phyloP scores from a whole-genome alignment of 75 land plant genomes.

The Picea sitchensis region DNA sequence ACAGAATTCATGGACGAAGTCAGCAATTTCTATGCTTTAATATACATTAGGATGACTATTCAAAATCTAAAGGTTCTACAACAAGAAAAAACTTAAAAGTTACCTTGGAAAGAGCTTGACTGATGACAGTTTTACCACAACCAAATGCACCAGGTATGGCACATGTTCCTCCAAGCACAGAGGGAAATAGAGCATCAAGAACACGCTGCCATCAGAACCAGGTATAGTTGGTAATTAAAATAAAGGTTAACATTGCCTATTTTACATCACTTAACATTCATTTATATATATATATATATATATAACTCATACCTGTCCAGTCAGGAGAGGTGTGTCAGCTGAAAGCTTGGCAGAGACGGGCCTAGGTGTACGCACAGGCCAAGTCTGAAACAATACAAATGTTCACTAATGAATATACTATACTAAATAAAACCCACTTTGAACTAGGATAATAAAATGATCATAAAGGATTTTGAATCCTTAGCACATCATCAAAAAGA shows the following conservation, averaged over 20 bases:
- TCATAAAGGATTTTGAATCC: background rate
- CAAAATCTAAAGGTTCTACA: background rate
- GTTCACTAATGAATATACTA: background rate
- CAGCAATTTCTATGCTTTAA: background rate
- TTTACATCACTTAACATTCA: background rate
- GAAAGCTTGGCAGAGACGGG: constrained; percentile 96
- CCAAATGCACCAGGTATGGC: constrained; percentile 99
- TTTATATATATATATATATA: no score
- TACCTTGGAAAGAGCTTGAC: constrained; percentile 99
- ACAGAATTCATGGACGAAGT: constrained; percentile 5
- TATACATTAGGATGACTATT: background rate
- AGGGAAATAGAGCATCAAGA: constrained; percentile 99
- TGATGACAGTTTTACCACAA: constrained; percentile 99
- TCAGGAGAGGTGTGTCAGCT: constrained; percentile 97
- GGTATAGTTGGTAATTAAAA: background rate
- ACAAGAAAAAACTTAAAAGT: background rate
- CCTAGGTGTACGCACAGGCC: constrained; percentile 99
- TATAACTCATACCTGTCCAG: constrained; percentile 84
- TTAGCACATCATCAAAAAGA: background rate
- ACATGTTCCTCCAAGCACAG: constrained; percentile 99
- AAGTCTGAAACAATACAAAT: constrained; percentile 52
- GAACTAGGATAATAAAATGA: background rate
- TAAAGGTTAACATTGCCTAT: background rate
- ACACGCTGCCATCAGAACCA: constrained; percentile 66
- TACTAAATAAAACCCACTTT: background rate